phyloP scores from a whole-genome alignment of 1,139 yeast genomes.

The Candida sp. region DNA sequence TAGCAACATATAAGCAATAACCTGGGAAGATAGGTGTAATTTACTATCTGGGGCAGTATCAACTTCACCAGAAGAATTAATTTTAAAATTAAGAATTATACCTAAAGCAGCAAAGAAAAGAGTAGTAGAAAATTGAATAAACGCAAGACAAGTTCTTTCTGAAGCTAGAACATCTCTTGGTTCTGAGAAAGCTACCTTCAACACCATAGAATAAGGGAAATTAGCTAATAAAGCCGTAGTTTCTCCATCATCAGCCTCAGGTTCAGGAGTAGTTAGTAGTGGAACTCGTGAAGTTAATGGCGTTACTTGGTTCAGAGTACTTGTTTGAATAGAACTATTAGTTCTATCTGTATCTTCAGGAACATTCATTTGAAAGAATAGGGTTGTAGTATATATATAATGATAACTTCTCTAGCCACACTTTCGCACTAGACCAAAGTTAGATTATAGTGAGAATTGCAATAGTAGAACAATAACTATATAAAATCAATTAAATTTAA shows the following conservation, averaged over 20 bases:
- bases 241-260: slow-evolving; percentile 1
- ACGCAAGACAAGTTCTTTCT: slow-evolving; percentile 55
- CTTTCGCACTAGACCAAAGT: neutral
- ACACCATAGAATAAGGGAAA: slow-evolving; percentile 22
- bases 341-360: too few relatives aligned
- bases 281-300: neutral
- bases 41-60: neutral
- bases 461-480: neutral
- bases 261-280: neutral
- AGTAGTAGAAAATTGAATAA: slow-evolving; percentile 49
- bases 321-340: too few relatives aligned
- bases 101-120: slow-evolving; percentile 52
- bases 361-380: too few relatives aligned
- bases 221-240: slow-evolving; percentile 2
- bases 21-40: slow-evolving; percentile 22
- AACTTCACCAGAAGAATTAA: slow-evolving; percentile 26
- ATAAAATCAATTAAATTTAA: too few relatives aligned
- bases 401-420: too few relatives aligned
- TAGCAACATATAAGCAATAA: slow-evolving; percentile 37
- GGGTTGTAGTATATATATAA: too few relatives aligned
- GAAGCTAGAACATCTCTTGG: slow-evolving; percentile 63
- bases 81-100: slow-evolving; percentile 46
- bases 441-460: neutral
- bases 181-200: slow-evolving; percentile 48
- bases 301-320: too few relatives aligned